Evolutionary conservation across 306 rosid species (phyloP).

Genomic region (Calophaca sinica): DNA sequence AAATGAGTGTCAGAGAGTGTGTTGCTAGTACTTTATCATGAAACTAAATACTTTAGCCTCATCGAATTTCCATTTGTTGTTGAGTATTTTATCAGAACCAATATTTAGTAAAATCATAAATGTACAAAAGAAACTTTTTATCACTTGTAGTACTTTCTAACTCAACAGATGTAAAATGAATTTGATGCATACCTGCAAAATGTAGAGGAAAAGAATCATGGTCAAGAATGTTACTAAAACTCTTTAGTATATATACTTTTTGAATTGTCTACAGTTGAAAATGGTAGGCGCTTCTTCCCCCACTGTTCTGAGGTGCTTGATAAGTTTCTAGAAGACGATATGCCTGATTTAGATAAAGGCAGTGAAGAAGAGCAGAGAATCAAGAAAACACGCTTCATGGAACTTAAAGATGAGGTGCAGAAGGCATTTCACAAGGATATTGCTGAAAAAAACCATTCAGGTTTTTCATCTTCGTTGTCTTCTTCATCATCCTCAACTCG

Average conservation of each 20-base stretch:
- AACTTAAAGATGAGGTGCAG: slow-evolving; percentile 87
- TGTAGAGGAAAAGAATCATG: no score
- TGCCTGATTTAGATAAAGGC: slow-evolving; percentile 84
- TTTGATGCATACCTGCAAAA: no score
- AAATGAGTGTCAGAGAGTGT: no score
- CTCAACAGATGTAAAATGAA: no score
- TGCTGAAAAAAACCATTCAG: slow-evolving; percentile 61
- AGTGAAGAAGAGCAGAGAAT: slow-evolving; percentile 68
- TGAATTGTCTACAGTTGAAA: slow-evolving; percentile 66
- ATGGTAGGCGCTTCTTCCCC: slow-evolving; percentile 88
- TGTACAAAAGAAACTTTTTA: no score
- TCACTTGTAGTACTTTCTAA: no score
- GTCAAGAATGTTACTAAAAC: slow-evolving; percentile 8
- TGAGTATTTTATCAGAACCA: no score
- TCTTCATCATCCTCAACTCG: slow-evolving; percentile 64
- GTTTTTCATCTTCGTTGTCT: slow-evolving; percentile 55
- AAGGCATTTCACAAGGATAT: slow-evolving; percentile 85
- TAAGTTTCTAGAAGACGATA: slow-evolving; percentile 72
- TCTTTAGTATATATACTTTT: slow-evolving; percentile 22
- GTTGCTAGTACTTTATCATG: no score
- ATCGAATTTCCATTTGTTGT: no score
- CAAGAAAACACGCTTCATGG: slow-evolving; percentile 81
- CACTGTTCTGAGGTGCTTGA: slow-evolving; percentile 94
- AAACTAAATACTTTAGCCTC: no score
- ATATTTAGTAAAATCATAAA: no score